A percentile compares a stretch with the other conserved stretches of the same genome.
Conservation (phyloP, 1,284 basidiomycete genomes). For the Naganishia albida region DNA sequence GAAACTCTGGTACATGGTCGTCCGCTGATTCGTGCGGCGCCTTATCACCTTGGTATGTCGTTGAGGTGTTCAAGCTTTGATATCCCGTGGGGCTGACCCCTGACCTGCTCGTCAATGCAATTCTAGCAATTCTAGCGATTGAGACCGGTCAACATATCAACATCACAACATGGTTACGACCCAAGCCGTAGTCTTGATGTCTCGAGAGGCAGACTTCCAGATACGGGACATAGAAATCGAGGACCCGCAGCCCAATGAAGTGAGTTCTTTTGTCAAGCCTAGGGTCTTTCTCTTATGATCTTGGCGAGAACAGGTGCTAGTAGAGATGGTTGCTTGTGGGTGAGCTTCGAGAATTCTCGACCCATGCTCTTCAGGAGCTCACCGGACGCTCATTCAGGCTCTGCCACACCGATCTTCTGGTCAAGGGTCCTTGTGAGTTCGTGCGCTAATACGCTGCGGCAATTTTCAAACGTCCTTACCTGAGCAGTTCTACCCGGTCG, state of each 20-base stretch:
- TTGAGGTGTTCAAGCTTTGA: too few relatives aligned
- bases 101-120: too few relatives aligned
- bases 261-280: background rate
- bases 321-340: constrained; percentile 28
- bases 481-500: constrained; percentile 13
- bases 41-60: too few relatives aligned
- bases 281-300: background rate
- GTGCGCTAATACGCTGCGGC: background rate
- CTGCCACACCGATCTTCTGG: constrained; percentile 25
- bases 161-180: constrained; percentile 1
- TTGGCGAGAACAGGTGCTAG: constrained; percentile 7
- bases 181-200: constrained; percentile 15
- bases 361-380: background rate
- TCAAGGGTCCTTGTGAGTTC: constrained; percentile 14
- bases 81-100: too few relatives aligned
- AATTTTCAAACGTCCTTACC: background rate
- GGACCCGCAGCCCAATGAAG: constrained; percentile 24
- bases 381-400: background rate
- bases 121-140: too few relatives aligned
- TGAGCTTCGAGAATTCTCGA: background rate
- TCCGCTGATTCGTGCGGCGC: too few relatives aligned
- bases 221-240: constrained; percentile 17
- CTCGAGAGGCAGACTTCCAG: constrained; percentile 16
- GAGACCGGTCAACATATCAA: background rate
- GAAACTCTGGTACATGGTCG: too few relatives aligned